Conservation (phyloP, 2,329 filamentous ascomycete species). For the Escovopsis sp. region DNA sequence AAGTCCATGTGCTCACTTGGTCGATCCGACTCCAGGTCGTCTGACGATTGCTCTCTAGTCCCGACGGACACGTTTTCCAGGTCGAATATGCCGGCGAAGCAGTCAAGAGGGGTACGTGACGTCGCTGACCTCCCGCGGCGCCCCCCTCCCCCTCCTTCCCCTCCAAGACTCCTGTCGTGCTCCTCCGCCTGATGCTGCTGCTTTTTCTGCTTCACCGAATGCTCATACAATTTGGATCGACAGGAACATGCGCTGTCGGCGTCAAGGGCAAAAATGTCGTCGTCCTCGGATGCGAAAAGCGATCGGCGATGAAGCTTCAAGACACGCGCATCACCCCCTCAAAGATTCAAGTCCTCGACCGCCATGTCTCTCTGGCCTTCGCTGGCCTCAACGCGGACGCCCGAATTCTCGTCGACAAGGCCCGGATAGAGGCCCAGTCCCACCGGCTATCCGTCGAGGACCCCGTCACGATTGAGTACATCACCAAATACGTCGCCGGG, state of each 20-base stretch:
- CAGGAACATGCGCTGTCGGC: conserved; percentile 92
- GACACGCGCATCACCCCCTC: conserved; percentile 98
- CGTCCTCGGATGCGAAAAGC: conserved; percentile 94
- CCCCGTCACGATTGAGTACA: conserved; percentile 95
- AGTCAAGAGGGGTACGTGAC: conserved; percentile 74
- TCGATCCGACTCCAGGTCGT: background rate
- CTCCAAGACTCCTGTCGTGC: too few species aligned
- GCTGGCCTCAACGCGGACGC: conserved; percentile 96
- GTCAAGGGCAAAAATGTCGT: conserved; percentile 93
- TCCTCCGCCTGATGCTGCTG: too few species aligned
- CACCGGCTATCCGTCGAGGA: conserved; percentile 96
- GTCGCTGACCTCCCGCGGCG: background rate
- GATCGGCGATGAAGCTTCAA: conserved; percentile 97
- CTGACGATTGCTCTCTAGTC: conserved; percentile 38
- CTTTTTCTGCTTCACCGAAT: conserved; percentile 3
- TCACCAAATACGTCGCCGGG: conserved; percentile 95
- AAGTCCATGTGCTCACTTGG: too few species aligned
- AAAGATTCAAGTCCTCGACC: conserved; percentile 93
- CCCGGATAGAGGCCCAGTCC: conserved; percentile 89
- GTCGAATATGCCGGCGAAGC: conserved; percentile 98
- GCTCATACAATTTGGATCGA: conserved; percentile 2
- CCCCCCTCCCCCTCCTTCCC: background rate
- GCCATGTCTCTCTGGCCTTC: conserved; percentile 92
- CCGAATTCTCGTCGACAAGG: conserved; percentile 95
- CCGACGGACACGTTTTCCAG: conserved; percentile 98